Evolutionary conservation across 2,329 filamentous ascomycete genomes (phyloP), one percentile per base, ranked within the genome.

Genomic region (Tolypocladium endophyticum): DNA sequence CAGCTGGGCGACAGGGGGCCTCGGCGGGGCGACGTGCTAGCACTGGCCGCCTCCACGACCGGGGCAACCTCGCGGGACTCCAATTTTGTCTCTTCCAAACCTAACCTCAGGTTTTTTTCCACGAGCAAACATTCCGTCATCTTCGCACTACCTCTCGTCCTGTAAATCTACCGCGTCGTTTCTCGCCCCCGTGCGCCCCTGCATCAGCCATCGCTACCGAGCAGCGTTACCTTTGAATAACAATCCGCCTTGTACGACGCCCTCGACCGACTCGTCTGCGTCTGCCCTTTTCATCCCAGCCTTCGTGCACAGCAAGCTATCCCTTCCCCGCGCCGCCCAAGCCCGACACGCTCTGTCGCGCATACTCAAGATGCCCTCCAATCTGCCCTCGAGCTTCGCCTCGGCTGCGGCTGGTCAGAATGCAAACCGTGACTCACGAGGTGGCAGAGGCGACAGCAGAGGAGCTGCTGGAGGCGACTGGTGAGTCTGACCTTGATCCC

Each of bases 361-460:
- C 64, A 64, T 62, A 60, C 61, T 55, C 74, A 64, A 64, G 61
- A 81, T 91, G 88, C 84, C 87, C 78, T 85, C 86, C 73, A 87
- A 88, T 78, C 83, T 91, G 74, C 86, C 88, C 69, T 90, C 89
- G 68, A 92, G 87, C 81, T 92, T 92, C 77, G 89, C 89, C 73
- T 91, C 89, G 71, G 89, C 89, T 69, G 89, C 89, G 67, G 88
- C 89, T 72, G 88, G 88, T 74, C 88, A 90, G 74, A 86, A 81
- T 68, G 77, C 79, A 72, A 85, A 73, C 76, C 83, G 81, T 72
- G 84, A 83, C 73, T 73, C 78, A 68, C 81, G 80, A 77, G 76
- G 74, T 76, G 83, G 80, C 72, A 84, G 81, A 76, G 78, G 73
- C 69, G 83, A 84, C 66, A 77, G 78, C 62, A 80, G 83, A 65